Base-by-base conservation (phyloP, 495 filamentous ascomycete genomes). In the Lasiosphaeriaceae sp. region DNA sequence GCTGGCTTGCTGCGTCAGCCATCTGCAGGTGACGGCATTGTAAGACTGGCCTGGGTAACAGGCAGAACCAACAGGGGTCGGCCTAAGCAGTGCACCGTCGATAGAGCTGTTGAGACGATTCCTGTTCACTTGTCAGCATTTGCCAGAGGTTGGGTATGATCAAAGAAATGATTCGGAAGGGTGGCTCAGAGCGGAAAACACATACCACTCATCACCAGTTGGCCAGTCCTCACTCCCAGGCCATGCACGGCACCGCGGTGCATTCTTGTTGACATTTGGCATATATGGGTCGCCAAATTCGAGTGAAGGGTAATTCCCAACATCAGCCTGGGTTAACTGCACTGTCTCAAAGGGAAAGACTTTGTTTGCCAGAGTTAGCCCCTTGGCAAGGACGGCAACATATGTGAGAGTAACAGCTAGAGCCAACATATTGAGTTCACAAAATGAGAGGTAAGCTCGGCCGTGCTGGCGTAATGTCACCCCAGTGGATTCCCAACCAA, bases 1-100 rank as follows among this genome's bases (percentile, higher is more conserved):
- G 47, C 54, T 64, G 20, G 55, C 67, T 61, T 48, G 55, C 34
- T 24, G 58, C 7, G 39, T 66, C 20, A 57, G 55, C 31, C 41
- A 71, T 1, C 63, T 59, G 58, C 81, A 85, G 47, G 71, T 63
- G 0, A 64, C 60, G 2, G 65, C 63, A 58, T 82, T 71, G 50
- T 80, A 79, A 12, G 70, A 58, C 0, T 72, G 68, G 37, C 73
- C 74, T 8, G 70, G 72, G 46, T 84, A 84, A 55, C 83, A 86
- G 7, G 76, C 75, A 1, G 78, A 70, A 2, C 74, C 81, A 1
- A 77, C 65, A 19, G 82, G 83, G 1, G 76, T 64, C 0, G 78
- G 78, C 47, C 74, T 70, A 26, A 81, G 68, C 2, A 85, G 69
- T 4, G 70, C 66, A 11, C 79, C 79, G 16, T 65, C 74, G 1